Evolutionary conservation across 768 basidiomycete species (phyloP).

Genomic region (Lentinula detonsa): DNA sequence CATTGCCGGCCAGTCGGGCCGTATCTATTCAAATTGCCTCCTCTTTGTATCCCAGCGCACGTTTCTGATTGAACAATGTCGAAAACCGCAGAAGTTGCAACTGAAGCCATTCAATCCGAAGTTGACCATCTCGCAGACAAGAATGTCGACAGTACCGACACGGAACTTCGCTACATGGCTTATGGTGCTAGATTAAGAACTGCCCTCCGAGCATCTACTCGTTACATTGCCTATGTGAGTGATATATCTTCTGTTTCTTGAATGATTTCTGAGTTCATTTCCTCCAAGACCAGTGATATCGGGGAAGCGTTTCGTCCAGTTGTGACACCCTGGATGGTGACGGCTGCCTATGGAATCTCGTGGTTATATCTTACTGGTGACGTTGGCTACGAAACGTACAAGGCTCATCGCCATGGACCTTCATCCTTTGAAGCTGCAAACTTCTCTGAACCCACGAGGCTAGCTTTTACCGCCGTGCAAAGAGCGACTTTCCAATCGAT

Average conservation of each 20-base stretch:
- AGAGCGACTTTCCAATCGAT: constrained; percentile 77
- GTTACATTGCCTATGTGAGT: constrained; percentile 76
- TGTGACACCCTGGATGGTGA: constrained; percentile 64
- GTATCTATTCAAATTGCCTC: neutral
- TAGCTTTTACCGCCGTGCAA: constrained; percentile 68
- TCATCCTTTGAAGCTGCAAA: constrained; percentile 58
- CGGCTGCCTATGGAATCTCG: constrained; percentile 74
- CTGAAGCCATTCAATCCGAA: constrained; percentile 39
- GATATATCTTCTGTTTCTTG: neutral
- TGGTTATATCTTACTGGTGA: constrained; percentile 80
- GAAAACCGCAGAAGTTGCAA: constrained; percentile 23
- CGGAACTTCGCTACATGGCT: constrained; percentile 65
- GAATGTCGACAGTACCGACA: constrained; percentile 61
- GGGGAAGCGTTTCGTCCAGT: constrained; percentile 83
- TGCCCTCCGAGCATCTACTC: constrained; percentile 58
- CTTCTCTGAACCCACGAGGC: constrained; percentile 64
- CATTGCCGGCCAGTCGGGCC: neutral
- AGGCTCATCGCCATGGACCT: constrained; percentile 64
- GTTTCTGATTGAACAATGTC: constrained; percentile 5
- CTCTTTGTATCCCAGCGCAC: neutral
- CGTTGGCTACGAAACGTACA: constrained; percentile 78
- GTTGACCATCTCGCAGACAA: constrained; percentile 56
- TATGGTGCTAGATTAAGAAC: constrained; percentile 77
- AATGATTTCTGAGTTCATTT: constrained; percentile 13
- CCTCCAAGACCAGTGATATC: constrained; percentile 64